Base-by-base conservation (phyloP, 225 moss, liverwort and hornwort species). In the Marchantia paleacea region DNA sequence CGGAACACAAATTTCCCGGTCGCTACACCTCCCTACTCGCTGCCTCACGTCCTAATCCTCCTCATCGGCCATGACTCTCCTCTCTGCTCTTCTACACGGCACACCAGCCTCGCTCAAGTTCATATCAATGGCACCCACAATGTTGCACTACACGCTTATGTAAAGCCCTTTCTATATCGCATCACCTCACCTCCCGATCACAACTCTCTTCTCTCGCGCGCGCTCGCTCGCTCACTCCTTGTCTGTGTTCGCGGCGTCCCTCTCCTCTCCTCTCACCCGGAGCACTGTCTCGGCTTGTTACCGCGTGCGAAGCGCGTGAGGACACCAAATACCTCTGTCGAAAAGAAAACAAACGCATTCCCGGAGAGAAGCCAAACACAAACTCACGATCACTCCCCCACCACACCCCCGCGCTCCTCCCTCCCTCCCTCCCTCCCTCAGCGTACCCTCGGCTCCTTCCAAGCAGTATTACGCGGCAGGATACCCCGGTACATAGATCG, bases 231-330 rank as follows among this genome's bases (percentile, higher is more conserved):
- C 60, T 61, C 60, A 15, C 60, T 61, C 4, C 25, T 39, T 5
- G 39, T 39, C 39, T 39, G 39, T 5, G 39, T 2, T 5, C 39
- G 39, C 39, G 39, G 39, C 39, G 39, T 39, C 39, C 39, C 15
- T 9, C 16, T 58, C 39, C 15, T 9, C 16, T 58, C 18, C 20
- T 72, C 72, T 31, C 47, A 76, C 28, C 22, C 76, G 47, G 39
- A 39, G 14, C 39, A 16, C 62, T 77, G 62, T 62, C 24, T 61
- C n/a, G 10, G 76, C 61, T 76, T 11, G 28, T 76, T 47, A 24
- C 77, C 77, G 77, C 77, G 77, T 77, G 60, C 62, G 77, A 77
- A 77, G 48, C 77, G 77, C 77, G 47, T 77, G 76, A 63, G 28
- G 28, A 22, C 55, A 60, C 57, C 60, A 16, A n/a, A 12, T 50